A percentile compares a stretch with the other conserved stretches of the same genome.
These are phyloP conservation scores for Aspergillus texensis DNA, from an alignment of 2,329 filamentous ascomycete species.

Conservation along the genomic window DNA sequence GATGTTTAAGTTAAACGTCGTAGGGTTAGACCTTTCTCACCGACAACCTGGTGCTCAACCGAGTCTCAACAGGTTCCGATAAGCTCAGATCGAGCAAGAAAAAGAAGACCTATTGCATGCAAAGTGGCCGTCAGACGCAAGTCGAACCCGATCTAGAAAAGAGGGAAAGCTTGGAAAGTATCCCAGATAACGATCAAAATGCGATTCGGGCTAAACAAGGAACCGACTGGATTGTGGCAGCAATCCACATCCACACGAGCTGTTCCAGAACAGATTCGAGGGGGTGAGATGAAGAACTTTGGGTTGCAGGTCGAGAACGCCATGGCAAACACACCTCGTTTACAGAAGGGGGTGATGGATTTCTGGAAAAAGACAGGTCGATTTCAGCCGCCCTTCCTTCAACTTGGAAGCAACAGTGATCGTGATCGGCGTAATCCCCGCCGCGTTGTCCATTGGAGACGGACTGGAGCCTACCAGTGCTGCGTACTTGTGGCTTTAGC, in stretches of 20 bases:
- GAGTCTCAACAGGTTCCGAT: neutral
- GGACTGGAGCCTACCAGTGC: conserved; percentile 11
- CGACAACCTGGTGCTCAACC: conserved; percentile 6
- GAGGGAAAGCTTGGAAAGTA: neutral
- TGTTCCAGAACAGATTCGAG: conserved; percentile 4
- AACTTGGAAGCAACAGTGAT: conserved; percentile 8
- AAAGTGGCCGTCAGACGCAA: neutral
- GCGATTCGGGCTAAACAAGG: neutral
- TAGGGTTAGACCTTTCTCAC: conserved; percentile 3
- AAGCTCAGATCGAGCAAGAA: neutral
- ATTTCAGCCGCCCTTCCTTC: conserved; percentile 4
- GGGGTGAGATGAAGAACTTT: conserved; percentile 8
- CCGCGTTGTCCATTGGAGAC: conserved; percentile 8
- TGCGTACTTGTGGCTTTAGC: conserved; percentile 9
- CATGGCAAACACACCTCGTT: conserved; percentile 18
- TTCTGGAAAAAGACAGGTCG: conserved; percentile 27
- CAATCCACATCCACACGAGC: neutral
- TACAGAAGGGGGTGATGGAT: conserved; percentile 21
- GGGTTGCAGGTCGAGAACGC: conserved; percentile 6
- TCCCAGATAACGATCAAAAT: neutral
- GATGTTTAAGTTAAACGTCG: conserved; percentile 8
- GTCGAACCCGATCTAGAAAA: neutral
- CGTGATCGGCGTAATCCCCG: conserved; percentile 20
- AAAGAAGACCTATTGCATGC: conserved; percentile 3
- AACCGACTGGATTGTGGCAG: neutral